phyloP scores from a whole-genome alignment of 2,329 filamentous ascomycete genomes.

The Neopestalotiopsis sp. region DNA sequence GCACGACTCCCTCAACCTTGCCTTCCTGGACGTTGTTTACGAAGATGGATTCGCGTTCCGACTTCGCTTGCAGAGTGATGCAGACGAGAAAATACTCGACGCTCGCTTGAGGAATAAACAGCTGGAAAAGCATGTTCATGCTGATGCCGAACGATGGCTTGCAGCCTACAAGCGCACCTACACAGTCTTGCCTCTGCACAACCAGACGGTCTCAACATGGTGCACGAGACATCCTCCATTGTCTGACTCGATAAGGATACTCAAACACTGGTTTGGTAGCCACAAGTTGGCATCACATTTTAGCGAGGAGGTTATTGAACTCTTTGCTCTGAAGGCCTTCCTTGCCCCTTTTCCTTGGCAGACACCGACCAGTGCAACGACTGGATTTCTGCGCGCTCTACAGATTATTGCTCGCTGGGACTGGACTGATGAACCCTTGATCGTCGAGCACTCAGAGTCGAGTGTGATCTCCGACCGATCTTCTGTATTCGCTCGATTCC shows the following conservation, averaged over 20 bases:
- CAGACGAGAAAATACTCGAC: conserved; percentile 82
- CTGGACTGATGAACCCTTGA: conserved; percentile 82
- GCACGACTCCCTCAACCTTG: conserved; percentile 73
- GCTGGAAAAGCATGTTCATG: conserved; percentile 67
- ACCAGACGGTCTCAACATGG: conserved; percentile 79
- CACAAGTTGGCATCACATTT: conserved; percentile 83
- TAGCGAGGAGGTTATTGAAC: conserved; percentile 80
- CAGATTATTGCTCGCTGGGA: conserved; percentile 87
- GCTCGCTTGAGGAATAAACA: conserved; percentile 78
- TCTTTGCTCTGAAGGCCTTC: conserved; percentile 80
- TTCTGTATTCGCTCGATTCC: conserved; percentile 72
- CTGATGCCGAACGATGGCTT: conserved; percentile 73
- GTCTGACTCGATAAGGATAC: conserved; percentile 80
- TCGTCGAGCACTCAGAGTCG: conserved; percentile 76
- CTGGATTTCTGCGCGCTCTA: conserved; percentile 83
- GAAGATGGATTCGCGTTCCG: conserved; percentile 77
- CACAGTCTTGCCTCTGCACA: conserved; percentile 76
- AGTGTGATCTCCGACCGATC: conserved; percentile 67
- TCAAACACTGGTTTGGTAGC: conserved; percentile 87
- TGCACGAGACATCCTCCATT: conserved; percentile 82
- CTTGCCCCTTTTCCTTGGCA: conserved; percentile 82
- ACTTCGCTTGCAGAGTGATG: conserved; percentile 85
- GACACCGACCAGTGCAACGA: conserved; percentile 75
- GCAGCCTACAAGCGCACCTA: conserved; percentile 75
- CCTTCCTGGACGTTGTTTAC: conserved; percentile 83